Evolutionary conservation across 495 filamentous ascomycete genomes (phyloP).

Genomic region (Daldinia vernicosa): DNA sequence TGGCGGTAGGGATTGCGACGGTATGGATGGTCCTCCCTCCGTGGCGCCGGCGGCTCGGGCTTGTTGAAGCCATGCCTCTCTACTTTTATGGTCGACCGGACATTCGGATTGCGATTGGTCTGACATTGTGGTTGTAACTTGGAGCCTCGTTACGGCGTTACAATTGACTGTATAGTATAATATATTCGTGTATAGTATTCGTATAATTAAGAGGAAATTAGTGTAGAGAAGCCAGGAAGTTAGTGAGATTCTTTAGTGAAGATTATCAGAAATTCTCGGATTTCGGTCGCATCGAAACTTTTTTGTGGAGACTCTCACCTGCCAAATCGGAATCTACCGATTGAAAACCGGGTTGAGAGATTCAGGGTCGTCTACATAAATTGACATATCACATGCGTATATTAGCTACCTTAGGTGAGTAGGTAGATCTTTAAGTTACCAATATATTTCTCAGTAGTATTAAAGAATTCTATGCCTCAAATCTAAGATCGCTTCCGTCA

Average conservation of each 20-base stretch:
- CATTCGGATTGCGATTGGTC: conserved; percentile 58
- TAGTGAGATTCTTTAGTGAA: background rate
- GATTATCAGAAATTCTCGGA: conserved; percentile 11
- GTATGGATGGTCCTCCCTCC: conserved; percentile 1
- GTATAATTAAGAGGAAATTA: background rate
- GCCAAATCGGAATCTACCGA: conserved; percentile 19
- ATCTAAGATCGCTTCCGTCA: conserved; percentile 5
- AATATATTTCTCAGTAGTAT: background rate
- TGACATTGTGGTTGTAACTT: conserved; percentile 13
- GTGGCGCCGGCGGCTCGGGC: conserved; percentile 44
- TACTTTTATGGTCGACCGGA: conserved; percentile 88
- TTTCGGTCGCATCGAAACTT: conserved; percentile 19
- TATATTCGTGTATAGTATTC: background rate
- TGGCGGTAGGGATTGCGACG: conserved; percentile 38
- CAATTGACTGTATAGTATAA: background rate
- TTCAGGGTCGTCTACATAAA: background rate
- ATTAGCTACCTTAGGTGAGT: no score
- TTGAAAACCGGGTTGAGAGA: conserved; percentile 12
- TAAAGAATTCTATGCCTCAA: conserved; percentile 9
- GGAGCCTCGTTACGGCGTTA: background rate
- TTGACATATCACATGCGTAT: background rate
- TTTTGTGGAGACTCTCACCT: conserved; percentile 28
- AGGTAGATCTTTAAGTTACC: background rate
- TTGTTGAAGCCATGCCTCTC: conserved; percentile 78
- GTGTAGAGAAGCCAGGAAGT: background rate